Conservation (phyloP, 2,329 filamentous ascomycete species). For the Penicillium palitans region DNA sequence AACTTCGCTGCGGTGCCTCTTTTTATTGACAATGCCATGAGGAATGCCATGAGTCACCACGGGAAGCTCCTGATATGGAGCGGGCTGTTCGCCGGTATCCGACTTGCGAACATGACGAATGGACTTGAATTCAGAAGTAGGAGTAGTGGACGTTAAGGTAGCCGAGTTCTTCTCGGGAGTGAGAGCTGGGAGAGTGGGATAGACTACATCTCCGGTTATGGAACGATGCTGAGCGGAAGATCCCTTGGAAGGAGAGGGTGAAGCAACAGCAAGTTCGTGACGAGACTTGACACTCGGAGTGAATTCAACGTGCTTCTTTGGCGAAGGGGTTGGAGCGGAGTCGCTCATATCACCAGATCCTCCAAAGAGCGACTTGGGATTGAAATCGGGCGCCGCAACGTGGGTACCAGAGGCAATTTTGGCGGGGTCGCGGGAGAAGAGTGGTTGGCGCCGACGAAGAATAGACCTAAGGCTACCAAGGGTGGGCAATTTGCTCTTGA, state of each 20-base stretch:
- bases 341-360: constrained; percentile 32
- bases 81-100: constrained; percentile 18
- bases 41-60: constrained; percentile 43
- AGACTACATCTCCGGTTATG: constrained; percentile 33
- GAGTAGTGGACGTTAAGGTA: constrained; percentile 11
- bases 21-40: constrained; percentile 45
- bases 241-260: constrained; percentile 46
- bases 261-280: constrained; percentile 37
- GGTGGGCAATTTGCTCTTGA: constrained; percentile 51
- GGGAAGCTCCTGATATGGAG: constrained; percentile 32
- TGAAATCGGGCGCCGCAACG: constrained; percentile 40
- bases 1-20: constrained; percentile 37
- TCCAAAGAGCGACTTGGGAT: constrained; percentile 53
- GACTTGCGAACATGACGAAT: constrained; percentile 46
- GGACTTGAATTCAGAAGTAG: constrained; percentile 31
- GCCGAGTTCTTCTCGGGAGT: constrained; percentile 37
- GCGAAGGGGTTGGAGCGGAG: constrained; percentile 62
- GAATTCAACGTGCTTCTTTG: constrained; percentile 80
- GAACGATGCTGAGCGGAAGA: constrained; percentile 27
- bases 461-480: constrained; percentile 61
- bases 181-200: constrained; percentile 40
- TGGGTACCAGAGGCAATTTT: constrained; percentile 64
- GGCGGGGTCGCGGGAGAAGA: constrained; percentile 59
- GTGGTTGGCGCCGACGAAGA: constrained; percentile 59
- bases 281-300: constrained; percentile 65